Evolutionary conservation across 163 green algal genomes (phyloP).

Genomic region (Chloroidium sp.): DNA sequence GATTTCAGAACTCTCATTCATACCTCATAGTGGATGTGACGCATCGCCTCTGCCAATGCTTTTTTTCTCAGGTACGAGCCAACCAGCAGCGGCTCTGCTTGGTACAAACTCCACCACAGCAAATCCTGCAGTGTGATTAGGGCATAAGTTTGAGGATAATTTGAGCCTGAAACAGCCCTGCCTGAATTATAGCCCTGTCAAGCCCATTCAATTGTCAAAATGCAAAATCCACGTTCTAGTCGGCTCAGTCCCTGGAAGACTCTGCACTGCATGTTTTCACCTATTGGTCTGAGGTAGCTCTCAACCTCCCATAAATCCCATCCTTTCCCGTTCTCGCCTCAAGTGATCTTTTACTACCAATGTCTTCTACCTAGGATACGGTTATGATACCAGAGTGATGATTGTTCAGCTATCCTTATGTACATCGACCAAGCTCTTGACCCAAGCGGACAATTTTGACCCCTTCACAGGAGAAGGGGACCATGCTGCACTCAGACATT

Average conservation of each 20-base stretch:
- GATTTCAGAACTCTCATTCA: neutral
- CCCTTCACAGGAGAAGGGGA: no score
- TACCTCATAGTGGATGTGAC: constrained; percentile 94
- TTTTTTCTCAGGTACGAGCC: constrained; percentile 58
- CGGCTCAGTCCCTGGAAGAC: no score
- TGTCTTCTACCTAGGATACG: no score
- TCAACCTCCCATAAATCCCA: no score
- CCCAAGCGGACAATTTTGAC: no score
- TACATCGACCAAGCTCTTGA: no score
- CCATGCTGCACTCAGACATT: neutral
- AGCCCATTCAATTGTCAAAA: neutral
- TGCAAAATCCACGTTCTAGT: neutral
- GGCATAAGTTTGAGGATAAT: neutral
- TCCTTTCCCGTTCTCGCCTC: no score
- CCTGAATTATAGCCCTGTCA: neutral
- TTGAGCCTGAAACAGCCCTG: neutral
- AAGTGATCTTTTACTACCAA: no score
- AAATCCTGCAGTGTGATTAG: constrained; percentile 59
- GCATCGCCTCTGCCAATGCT: constrained; percentile 77
- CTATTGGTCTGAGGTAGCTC: no score
- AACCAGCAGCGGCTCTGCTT: constrained; percentile 70
- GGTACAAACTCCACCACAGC: constrained; percentile 89
- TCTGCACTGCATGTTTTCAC: no score
- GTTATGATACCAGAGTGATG: no score
- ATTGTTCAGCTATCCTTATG: no score